Evolutionary conservation across 371 early-diverging fungal genomes (phyloP).

Genomic region (Mortierella sp.): DNA sequence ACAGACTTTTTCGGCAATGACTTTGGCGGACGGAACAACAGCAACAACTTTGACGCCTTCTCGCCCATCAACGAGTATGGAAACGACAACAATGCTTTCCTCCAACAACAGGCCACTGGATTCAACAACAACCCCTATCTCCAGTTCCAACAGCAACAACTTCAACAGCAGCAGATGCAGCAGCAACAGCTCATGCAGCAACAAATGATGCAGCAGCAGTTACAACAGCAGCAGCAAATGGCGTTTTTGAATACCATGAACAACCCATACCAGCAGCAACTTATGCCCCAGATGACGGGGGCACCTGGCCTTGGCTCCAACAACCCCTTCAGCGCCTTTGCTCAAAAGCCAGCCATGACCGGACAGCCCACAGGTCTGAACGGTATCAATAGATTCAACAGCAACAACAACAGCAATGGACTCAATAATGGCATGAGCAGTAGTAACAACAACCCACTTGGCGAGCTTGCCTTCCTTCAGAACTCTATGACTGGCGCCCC

Average conservation of each 20-base stretch:
- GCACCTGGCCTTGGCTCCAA: constrained; percentile 56
- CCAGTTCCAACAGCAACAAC: constrained; percentile 67
- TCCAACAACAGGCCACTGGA: constrained; percentile 62
- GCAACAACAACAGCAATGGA: constrained; percentile 16
- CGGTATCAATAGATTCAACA: constrained; percentile 20
- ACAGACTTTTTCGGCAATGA: constrained; percentile 67
- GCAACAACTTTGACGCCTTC: constrained; percentile 40
- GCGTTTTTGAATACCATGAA: constrained; percentile 46
- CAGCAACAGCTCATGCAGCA: constrained; percentile 65
- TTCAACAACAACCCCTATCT: constrained; percentile 64
- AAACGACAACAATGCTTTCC: constrained; percentile 42
- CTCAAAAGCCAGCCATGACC: constrained; percentile 54
- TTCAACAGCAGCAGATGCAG: constrained; percentile 61
- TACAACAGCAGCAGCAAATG: constrained; percentile 54
- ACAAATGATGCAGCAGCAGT: constrained; percentile 56
- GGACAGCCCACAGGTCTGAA: constrained; percentile 34
- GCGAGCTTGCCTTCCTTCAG: constrained; percentile 50
- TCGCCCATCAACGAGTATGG: constrained; percentile 55
- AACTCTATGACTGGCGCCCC: constrained; percentile 36
- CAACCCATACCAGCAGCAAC: constrained; percentile 54
- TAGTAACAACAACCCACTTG: constrained; percentile 29
- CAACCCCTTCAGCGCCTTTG: constrained; percentile 58
- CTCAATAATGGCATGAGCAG: not conserved
- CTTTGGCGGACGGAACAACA: constrained; percentile 57
- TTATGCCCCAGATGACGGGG: constrained; percentile 55